Evolutionary conservation across 805 yeast species (phyloP), one percentile per base, ranked within the genome.

Genomic region (Candida stauntonica): DNA sequence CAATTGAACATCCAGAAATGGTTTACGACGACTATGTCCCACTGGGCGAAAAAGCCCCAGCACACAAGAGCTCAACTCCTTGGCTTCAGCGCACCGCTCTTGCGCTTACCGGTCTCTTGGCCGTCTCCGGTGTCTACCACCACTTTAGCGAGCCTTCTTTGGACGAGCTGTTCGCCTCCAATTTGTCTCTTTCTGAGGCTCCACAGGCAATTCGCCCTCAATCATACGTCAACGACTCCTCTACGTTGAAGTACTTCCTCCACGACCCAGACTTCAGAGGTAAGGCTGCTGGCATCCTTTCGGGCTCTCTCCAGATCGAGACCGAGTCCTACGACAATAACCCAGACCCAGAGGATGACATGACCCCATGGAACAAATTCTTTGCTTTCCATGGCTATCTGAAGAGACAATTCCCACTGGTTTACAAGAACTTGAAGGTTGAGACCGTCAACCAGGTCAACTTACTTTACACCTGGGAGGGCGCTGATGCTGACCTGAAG

Each of bases 371-470:
- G 48, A 33, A 17, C 5, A 36, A 32, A 17, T 51, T 51, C 40
- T 28, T 16, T 26, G 36, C 63, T 5, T 72, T 84, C 44, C 84
- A 79, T 45, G 52, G 58, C 3, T 81, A 73, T 53, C 63, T 84
- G 41, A 65, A 67, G 39, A 46, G 57, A 14, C 62, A 75, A 3
- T 84, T 78, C 60, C 86, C 89, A 1, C 46, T 61, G 20, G 70
- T 75, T 4, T 71, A 73, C 46, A 44, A 62, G 20, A 53, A 64
- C n/a, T 61, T 79, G 40, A 63, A 72, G 31, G 67, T 79, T 12
- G 76, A 71, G 43, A 67, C 61, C 15, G 74, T 82, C 38, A 83
- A 83, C 56, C 67, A 75, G 5, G 74, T 75, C 46, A 86, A 85
- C 3, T 62, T 86, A 38, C 66, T 86, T 2, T 70, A 66, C 55